A percentile compares a stretch with the other conserved stretches of the same genome.
Conservation (phyloP, 1,284 basidiomycete species). For the Agroathelia rolfsii region DNA sequence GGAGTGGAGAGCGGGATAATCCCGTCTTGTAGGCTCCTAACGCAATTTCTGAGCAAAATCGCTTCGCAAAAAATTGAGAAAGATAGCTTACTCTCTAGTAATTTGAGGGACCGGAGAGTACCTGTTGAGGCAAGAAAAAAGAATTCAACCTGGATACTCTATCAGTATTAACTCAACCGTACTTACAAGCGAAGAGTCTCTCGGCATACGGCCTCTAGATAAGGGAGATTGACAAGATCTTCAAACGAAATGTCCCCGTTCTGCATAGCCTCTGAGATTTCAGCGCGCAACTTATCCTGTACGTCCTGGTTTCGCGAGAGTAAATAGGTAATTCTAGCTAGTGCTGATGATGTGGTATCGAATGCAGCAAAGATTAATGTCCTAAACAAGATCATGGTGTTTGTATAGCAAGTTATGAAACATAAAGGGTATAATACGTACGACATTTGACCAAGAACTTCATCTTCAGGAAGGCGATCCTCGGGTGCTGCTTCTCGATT, state of each 20-base stretch:
- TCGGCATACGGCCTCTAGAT: slow-evolving; percentile 28
- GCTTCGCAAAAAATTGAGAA: no score
- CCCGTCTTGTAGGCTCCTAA: no score
- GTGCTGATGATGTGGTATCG: slow-evolving; percentile 27
- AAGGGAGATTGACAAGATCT: slow-evolving; percentile 23
- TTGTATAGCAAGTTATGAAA: neutral
- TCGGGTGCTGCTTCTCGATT: slow-evolving; percentile 18
- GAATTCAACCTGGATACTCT: no score
- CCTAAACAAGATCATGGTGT: slow-evolving; percentile 12
- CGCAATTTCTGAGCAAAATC: no score
- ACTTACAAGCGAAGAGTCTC: slow-evolving; percentile 27
- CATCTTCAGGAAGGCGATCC: slow-evolving; percentile 23
- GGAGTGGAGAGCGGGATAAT: neutral
- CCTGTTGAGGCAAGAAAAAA: no score
- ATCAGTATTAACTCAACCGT: no score
- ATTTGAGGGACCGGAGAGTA: no score
- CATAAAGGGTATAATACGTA: slow-evolving; percentile 9
- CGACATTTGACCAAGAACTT: slow-evolving; percentile 25
- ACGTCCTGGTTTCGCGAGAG: slow-evolving; percentile 22
- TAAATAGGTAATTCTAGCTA: slow-evolving; percentile 27
- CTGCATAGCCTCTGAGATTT: slow-evolving; percentile 21
- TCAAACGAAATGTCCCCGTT: slow-evolving; percentile 25
- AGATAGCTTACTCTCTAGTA: no score
- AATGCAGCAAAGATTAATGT: slow-evolving; percentile 27
- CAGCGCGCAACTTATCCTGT: slow-evolving; percentile 25